Conservation (phyloP, 1,284 basidiomycete genomes). For the Vanrija sp. region DNA sequence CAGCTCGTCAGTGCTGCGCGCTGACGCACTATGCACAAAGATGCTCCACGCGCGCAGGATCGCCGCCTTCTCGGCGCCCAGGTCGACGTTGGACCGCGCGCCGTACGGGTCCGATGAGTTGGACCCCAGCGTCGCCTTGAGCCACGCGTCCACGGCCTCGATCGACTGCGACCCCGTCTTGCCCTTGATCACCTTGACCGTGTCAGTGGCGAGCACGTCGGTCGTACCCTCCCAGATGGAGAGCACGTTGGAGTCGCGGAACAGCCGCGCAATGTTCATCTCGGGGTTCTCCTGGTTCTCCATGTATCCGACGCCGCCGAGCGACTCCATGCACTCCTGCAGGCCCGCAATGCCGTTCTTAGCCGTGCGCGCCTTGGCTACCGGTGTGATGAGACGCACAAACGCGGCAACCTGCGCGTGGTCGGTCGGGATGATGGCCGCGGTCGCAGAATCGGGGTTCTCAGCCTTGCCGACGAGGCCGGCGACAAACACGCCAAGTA, state of each 20-base stretch:
- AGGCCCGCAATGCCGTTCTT: slow-evolving; percentile 62
- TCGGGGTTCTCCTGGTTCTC: slow-evolving; percentile 64
- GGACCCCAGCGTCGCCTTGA: neutral
- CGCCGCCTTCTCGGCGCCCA: slow-evolving; percentile 2
- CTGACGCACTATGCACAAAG: neutral
- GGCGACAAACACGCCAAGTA: slow-evolving; percentile 60
- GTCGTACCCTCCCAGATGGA: slow-evolving; percentile 76
- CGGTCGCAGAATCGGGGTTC: slow-evolving; percentile 48
- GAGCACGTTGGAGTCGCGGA: slow-evolving; percentile 67
- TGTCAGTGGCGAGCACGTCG: slow-evolving; percentile 17
- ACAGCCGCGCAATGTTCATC: slow-evolving; percentile 36
- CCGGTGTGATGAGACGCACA: slow-evolving; percentile 65
- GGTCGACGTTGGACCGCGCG: neutral
- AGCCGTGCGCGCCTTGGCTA: slow-evolving; percentile 67
- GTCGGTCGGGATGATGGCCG: slow-evolving; percentile 1
- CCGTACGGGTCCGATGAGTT: no score
- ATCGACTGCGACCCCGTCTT: neutral
- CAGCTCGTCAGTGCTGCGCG: slow-evolving; percentile 7
- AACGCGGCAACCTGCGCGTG: slow-evolving; percentile 54
- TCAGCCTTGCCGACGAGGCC: slow-evolving; percentile 62
- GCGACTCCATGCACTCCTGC: slow-evolving; percentile 67
- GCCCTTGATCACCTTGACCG: slow-evolving; percentile 16
- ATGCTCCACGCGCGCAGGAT: neutral
- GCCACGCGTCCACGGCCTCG: slow-evolving; percentile 6
- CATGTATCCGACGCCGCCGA: slow-evolving; percentile 80